Evolutionary conservation across 352 stramenopile species (phyloP).

Genomic region (Phytophthora macrochlamydospora): DNA sequence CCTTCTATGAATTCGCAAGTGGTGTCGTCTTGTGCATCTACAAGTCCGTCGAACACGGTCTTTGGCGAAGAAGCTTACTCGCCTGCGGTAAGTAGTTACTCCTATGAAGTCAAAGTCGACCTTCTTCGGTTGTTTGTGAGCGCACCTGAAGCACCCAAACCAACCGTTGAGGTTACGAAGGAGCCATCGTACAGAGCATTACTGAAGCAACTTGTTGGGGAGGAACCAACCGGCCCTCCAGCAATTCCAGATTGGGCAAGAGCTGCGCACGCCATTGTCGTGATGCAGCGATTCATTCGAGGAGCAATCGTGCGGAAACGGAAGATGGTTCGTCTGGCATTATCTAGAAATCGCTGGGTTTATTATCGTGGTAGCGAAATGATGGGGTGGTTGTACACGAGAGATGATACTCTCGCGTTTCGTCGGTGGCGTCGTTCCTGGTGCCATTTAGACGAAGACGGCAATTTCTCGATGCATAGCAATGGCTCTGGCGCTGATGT

Average conservation of each 20-base stretch:
- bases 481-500: slow-evolving; percentile 72
- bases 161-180: slow-evolving; percentile 27
- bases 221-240: slow-evolving; percentile 44
- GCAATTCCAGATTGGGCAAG: slow-evolving; percentile 70
- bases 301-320: slow-evolving; percentile 71
- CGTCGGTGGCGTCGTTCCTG: slow-evolving; percentile 82
- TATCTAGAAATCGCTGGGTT: slow-evolving; percentile 62
- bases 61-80: slow-evolving; percentile 29
- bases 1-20: slow-evolving; percentile 30
- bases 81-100: slow-evolving; percentile 48
- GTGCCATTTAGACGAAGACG: slow-evolving; percentile 78
- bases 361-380: slow-evolving; percentile 64
- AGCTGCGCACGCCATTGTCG: slow-evolving; percentile 72
- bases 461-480: slow-evolving; percentile 70
- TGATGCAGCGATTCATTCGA: slow-evolving; percentile 84
- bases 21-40: slow-evolving; percentile 41
- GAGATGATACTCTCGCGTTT: slow-evolving; percentile 86
- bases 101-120: slow-evolving; percentile 77
- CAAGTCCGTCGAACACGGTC: slow-evolving; percentile 36
- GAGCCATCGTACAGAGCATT: slow-evolving; percentile 78
- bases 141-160: slow-evolving; percentile 41
- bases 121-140: slow-evolving; percentile 77
- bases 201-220: slow-evolving; percentile 79
- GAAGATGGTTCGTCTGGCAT: slow-evolving; percentile 62
- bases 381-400: slow-evolving; percentile 85